Base-by-base conservation (phyloP, 2,329 filamentous ascomycete genomes). In the Furcasterigmium furcatum region DNA sequence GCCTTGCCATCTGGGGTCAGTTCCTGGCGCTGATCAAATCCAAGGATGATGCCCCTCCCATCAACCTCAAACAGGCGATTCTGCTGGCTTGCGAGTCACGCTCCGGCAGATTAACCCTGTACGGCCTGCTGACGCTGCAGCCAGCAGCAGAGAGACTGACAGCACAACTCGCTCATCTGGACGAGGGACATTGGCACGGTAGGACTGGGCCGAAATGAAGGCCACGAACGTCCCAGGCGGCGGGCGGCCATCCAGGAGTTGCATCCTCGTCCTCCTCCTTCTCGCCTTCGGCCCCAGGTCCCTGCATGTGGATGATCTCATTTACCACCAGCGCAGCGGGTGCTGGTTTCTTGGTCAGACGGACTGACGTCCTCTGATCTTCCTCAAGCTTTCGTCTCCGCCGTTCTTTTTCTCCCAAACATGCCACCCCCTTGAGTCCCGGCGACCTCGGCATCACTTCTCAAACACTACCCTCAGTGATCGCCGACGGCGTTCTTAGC, bases 11-110 rank as follows among this genome's bases (percentile, higher is more conserved):
- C 40, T 42, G 40, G 40, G 40, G 40, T 42, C 29, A 21, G 19
- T 42, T 52, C 69, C 56, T 61, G 68, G 44, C 51, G 72, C 52
- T 62, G 67, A 75, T 72, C 70, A 69, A 63, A 65, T 65, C 61
- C 61, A 55, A 59, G 65, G 68, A 68, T 68, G 65, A 18, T 18
- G 34, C 57, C 63, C 65, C 60, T 71, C 65, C 68, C 68, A 73
- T 76, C 63, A 73, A 73, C 66, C 67, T 77, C 76, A 78, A 77
- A 79, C 74, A 56, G 52, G 54, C 51, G 46, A 51, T 27, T 35
- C 34, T 25, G 32, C 41, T 25, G 41, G 47, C 43, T 41, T 51
- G 45, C 48, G 46, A 50, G 48, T 48, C 50, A 42, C 44, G 41
- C 49, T 48, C 47, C 51, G 54, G 52, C 44, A 49, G 52, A 54